Percentiles rank a stretch among this genome's conserved stretches.
Conservation (phyloP, 345 rosid species). For the Hevea brasiliensis region DNA sequence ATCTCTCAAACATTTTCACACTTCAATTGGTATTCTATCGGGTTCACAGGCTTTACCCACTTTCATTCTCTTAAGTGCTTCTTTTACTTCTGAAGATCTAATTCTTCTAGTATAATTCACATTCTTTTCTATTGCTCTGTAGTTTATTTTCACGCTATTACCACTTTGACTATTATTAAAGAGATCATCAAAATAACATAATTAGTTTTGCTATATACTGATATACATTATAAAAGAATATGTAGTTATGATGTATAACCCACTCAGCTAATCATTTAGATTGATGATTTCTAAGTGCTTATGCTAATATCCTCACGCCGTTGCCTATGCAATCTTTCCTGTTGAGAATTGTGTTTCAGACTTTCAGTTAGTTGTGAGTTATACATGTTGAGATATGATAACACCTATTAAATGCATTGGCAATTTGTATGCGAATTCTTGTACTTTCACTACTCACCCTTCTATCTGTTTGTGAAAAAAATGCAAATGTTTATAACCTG, state of each 20-base stretch:
- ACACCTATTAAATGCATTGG: neutral
- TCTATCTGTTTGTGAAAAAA: neutral
- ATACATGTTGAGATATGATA: neutral
- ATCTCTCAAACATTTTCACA: too few relatives aligned
- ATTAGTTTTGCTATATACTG: neutral
- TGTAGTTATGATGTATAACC: neutral
- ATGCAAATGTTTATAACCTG: conserved; percentile 8
- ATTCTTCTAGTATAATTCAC: too few relatives aligned
- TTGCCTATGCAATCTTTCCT: neutral
- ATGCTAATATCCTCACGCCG: neutral
- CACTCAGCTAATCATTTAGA: neutral
- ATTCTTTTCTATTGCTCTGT: too few relatives aligned
- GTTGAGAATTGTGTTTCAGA: neutral
- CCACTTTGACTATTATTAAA: too few relatives aligned
- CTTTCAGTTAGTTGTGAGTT: neutral
- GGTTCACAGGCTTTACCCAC: too few relatives aligned
- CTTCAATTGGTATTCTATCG: too few relatives aligned
- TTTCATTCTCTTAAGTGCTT: too few relatives aligned
- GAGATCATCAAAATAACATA: too few relatives aligned
- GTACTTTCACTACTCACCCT: neutral
- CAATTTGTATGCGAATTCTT: neutral
- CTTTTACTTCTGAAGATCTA: too few relatives aligned
- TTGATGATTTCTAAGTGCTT: neutral
- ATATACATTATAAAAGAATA: neutral
- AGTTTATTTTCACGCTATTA: too few relatives aligned